Percentiles rank a stretch among this genome's conserved stretches.
phyloP scores from a whole-genome alignment of 1,284 basidiomycete species.

The Malassezia cuniculi region DNA sequence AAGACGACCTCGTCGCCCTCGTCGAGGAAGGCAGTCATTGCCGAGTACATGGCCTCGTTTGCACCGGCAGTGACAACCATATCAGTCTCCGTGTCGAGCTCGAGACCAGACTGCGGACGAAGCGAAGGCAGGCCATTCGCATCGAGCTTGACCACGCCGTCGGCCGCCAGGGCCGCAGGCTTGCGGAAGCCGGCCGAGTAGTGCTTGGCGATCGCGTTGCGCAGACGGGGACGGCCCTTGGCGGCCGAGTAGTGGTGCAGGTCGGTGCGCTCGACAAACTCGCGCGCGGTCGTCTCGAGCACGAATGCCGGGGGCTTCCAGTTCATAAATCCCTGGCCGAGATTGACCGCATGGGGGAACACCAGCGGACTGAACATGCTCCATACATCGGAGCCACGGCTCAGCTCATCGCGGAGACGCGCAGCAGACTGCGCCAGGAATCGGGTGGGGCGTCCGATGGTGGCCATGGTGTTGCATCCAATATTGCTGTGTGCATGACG shows the following conservation, averaged over 20 bases:
- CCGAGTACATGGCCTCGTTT: conserved; percentile 48
- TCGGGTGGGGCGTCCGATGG: conserved; percentile 13
- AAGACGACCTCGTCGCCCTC: conserved; percentile 83
- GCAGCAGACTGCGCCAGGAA: conserved; percentile 18
- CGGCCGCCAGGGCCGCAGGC: conserved; percentile 13
- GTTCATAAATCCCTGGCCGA: conserved; percentile 45
- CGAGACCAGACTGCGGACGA: conserved; percentile 48
- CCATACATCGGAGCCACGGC: conserved; percentile 38
- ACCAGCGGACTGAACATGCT: conserved; percentile 38
- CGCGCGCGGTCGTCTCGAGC: conserved; percentile 19
- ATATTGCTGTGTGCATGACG: too few relatives aligned
- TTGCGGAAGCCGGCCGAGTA: conserved; percentile 24
- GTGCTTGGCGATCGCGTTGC: conserved; percentile 26
- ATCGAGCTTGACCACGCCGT: conserved; percentile 3
- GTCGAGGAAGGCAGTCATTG: conserved; percentile 27
- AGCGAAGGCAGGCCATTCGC: conserved; percentile 15
- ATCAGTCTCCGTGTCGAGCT: conserved; percentile 71
- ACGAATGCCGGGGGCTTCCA: conserved; percentile 36
- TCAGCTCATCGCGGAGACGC: conserved; percentile 28
- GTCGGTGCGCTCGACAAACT: conserved; percentile 22
- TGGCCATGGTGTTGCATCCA: too few relatives aligned
- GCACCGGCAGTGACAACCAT: conserved; percentile 90
- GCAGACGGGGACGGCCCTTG: conserved; percentile 31
- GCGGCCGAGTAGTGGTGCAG: conserved; percentile 42
- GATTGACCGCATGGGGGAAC: conserved; percentile 39